phyloP scores from a whole-genome alignment of 2,329 filamentous ascomycete genomes.

The Lachnellula hyalina region DNA sequence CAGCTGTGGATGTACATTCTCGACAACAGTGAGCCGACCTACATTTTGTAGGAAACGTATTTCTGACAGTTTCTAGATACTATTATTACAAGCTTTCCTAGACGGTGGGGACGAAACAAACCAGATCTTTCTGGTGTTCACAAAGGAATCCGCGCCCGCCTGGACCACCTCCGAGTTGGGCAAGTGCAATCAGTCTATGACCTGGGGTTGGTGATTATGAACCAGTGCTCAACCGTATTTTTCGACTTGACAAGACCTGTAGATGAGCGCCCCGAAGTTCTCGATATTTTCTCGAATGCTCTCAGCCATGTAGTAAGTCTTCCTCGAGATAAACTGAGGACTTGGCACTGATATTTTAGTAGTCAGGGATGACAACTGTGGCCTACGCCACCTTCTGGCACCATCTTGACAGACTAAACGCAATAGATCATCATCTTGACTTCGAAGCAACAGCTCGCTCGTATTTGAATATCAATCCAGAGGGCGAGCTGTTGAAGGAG shows the following conservation, averaged over 20 bases:
- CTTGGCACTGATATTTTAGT: no score
- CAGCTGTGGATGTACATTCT: conserved; percentile 39
- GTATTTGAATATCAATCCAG: conserved; percentile 20
- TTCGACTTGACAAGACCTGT: conserved; percentile 34
- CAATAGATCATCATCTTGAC: not conserved
- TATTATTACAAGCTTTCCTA: conserved; percentile 34
- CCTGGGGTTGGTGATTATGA: conserved; percentile 35
- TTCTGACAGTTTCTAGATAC: conserved; percentile 22
- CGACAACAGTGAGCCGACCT: conserved; percentile 22
- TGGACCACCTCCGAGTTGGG: conserved; percentile 22
- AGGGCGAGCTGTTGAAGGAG: conserved; percentile 37
- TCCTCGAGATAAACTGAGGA: no score
- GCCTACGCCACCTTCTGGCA: conserved; percentile 35
- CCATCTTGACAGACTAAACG: conserved; percentile 26
- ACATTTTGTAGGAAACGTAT: not conserved
- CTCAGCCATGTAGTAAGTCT: conserved; percentile 36
- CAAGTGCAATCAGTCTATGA: conserved; percentile 35
- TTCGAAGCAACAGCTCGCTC: conserved; percentile 1
- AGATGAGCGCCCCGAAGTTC: conserved; percentile 32
- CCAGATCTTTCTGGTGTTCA: conserved; percentile 37
- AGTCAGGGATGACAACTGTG: conserved; percentile 35
- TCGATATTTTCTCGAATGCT: conserved; percentile 38
- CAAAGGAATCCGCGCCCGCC: conserved; percentile 32
- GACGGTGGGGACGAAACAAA: conserved; percentile 38
- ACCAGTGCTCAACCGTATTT: conserved; percentile 34